Conservation (phyloP, 345 rosid species). For the Aegle marmelos region DNA sequence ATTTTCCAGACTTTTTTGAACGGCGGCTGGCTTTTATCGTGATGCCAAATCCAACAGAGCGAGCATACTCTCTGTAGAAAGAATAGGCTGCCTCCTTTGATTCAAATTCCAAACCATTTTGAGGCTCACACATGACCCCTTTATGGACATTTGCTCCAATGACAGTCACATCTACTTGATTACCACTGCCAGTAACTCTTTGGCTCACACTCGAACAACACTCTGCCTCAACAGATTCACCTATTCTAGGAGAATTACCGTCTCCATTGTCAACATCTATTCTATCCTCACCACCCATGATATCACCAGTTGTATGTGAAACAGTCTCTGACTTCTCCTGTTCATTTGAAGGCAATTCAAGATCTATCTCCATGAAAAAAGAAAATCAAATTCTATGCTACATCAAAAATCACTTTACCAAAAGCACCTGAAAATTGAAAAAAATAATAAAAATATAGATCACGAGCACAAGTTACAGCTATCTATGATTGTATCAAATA, state of each 20-base stretch:
- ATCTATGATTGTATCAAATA: neutral
- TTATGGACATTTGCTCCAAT: conserved; percentile 7
- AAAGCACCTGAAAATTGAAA: conserved; percentile 14
- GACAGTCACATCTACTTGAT: conserved; percentile 10
- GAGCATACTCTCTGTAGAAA: conserved; percentile 47
- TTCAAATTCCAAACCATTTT: conserved; percentile 37
- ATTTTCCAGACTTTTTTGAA: conserved; percentile 47
- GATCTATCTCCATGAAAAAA: conserved; percentile 33
- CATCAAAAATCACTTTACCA: neutral
- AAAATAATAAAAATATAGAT: neutral
- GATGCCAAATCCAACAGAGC: conserved; percentile 42
- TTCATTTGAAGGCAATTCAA: conserved; percentile 26
- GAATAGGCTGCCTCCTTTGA: conserved; percentile 49
- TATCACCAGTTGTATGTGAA: conserved; percentile 8
- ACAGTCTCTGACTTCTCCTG: conserved; percentile 16
- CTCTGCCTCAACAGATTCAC: conserved; percentile 19
- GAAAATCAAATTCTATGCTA: neutral
- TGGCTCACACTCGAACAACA: conserved; percentile 1
- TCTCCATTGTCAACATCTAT: conserved; percentile 15
- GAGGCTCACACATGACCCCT: conserved; percentile 23
- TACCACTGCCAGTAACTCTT: conserved; percentile 5
- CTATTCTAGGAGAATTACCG: conserved; percentile 5
- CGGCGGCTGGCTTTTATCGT: conserved; percentile 49
- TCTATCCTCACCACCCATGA: conserved; percentile 10
- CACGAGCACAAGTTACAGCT: neutral